These are phyloP conservation scores for Ganoderma meredithae DNA, from an alignment of 1,284 basidiomycete species.

Conservation along the genomic window DNA sequence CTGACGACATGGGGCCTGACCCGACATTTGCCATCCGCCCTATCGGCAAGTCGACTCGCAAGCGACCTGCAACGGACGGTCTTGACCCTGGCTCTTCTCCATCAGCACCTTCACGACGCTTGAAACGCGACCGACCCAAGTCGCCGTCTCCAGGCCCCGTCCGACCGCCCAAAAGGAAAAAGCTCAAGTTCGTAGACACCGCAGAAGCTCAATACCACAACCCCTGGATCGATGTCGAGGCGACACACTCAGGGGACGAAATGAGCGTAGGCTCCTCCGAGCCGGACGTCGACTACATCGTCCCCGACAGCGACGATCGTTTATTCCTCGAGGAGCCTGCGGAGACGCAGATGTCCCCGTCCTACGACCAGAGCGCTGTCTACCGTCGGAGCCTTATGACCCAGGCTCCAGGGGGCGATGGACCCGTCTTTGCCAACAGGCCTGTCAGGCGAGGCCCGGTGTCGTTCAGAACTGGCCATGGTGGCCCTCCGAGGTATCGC, in stretches of 20 bases:
- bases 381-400: slow-evolving; percentile 78
- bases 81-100: slow-evolving; percentile 50
- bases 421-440: slow-evolving; percentile 60
- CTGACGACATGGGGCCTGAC: slow-evolving; percentile 44
- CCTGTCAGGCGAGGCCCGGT: slow-evolving; percentile 52
- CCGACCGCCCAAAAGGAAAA: slow-evolving; percentile 43
- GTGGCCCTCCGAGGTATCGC: slow-evolving; percentile 33
- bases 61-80: slow-evolving; percentile 42
- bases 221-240: slow-evolving; percentile 69
- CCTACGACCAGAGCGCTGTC: slow-evolving; percentile 74
- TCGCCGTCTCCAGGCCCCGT: slow-evolving; percentile 37
- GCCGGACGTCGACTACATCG: slow-evolving; percentile 46
- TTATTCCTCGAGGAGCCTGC: slow-evolving; percentile 71
- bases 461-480: slow-evolving; percentile 23
- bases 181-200: slow-evolving; percentile 43
- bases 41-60: slow-evolving; percentile 46
- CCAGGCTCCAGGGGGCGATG: slow-evolving; percentile 59
- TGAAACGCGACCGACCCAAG: slow-evolving; percentile 44
- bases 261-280: slow-evolving; percentile 67
- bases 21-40: slow-evolving; percentile 64
- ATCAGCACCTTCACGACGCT: slow-evolving; percentile 51
- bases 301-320: slow-evolving; percentile 71
- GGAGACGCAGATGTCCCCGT: slow-evolving; percentile 77
- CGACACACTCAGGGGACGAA: slow-evolving; percentile 83
- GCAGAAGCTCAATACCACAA: slow-evolving; percentile 50